Evolutionary conservation across 352 stramenopile genomes (phyloP).

Genomic region (Globisporangium ultimum): DNA sequence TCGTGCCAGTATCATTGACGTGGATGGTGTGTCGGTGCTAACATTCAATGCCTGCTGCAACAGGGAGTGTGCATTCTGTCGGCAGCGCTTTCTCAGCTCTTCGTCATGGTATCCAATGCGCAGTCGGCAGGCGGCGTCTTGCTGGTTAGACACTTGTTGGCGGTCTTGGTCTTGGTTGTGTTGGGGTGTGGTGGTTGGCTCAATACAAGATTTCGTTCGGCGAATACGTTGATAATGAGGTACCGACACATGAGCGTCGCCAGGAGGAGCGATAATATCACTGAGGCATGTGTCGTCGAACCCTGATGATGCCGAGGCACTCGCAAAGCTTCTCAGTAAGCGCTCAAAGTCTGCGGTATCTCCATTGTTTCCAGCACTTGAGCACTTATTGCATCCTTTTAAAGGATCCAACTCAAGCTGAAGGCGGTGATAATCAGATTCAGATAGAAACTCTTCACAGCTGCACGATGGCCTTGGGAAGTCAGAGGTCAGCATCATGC

Average conservation of each 20-base stretch:
- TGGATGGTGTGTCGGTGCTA: not conserved
- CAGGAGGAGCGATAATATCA: not conserved
- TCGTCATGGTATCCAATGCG: constrained; percentile 1
- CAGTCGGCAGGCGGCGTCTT: not conserved
- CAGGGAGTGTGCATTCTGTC: not conserved
- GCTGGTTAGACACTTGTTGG: too few relatives aligned
- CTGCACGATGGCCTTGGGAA: not conserved
- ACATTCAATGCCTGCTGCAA: not conserved
- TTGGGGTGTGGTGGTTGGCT: not conserved
- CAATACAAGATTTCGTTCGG: not conserved
- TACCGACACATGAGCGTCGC: not conserved
- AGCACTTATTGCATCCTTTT: too few relatives aligned
- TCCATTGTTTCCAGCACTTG: too few relatives aligned
- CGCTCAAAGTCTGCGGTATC: not conserved
- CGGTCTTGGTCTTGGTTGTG: not conserved
- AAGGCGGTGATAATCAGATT: not conserved
- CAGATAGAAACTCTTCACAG: not conserved
- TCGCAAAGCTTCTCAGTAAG: not conserved
- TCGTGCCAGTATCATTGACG: not conserved
- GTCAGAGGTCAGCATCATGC: too few relatives aligned
- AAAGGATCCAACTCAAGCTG: not conserved
- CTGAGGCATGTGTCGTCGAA: not conserved
- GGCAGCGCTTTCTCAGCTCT: not conserved
- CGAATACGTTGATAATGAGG: not conserved
- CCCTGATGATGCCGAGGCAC: not conserved